These are phyloP conservation scores for Phytopythium chamaehyphon DNA, from an alignment of 352 stramenopile species.

Conservation along the genomic window DNA sequence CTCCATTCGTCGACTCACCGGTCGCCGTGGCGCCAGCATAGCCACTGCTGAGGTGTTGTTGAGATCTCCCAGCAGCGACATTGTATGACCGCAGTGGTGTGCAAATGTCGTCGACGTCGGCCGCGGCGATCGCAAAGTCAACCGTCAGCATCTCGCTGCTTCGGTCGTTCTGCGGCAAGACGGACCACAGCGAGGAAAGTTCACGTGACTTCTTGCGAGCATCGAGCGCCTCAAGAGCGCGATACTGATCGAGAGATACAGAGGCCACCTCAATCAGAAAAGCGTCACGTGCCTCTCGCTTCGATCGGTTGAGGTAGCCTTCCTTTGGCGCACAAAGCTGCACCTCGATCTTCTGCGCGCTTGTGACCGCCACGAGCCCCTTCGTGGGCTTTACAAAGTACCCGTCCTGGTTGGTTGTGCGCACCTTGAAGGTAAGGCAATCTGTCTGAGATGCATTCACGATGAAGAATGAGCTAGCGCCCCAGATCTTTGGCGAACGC, in stretches of 20 bases:
- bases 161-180: conserved; percentile 17
- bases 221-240: conserved; percentile 30
- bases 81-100: neutral
- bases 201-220: conserved; percentile 31
- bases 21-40: conserved; percentile 1
- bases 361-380: conserved; percentile 56
- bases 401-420: conserved; percentile 70
- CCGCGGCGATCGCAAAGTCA: conserved; percentile 16
- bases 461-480: conserved; percentile 46
- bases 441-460: conserved; percentile 47
- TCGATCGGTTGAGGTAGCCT: conserved; percentile 27
- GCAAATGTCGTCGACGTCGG: conserved; percentile 5
- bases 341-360: conserved; percentile 56
- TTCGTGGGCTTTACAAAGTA: conserved; percentile 75
- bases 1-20: neutral
- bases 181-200: conserved; percentile 42
- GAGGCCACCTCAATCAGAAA: conserved; percentile 72
- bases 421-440: conserved; percentile 71
- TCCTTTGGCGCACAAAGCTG: conserved; percentile 38
- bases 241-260: conserved; percentile 33
- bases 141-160: conserved; percentile 39
- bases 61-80: neutral
- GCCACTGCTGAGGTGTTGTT: neutral
- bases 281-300: conserved; percentile 56
- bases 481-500: conserved; percentile 24